Conservation (phyloP, 495 filamentous ascomycete species). For the Podospora pseudocomata region DNA sequence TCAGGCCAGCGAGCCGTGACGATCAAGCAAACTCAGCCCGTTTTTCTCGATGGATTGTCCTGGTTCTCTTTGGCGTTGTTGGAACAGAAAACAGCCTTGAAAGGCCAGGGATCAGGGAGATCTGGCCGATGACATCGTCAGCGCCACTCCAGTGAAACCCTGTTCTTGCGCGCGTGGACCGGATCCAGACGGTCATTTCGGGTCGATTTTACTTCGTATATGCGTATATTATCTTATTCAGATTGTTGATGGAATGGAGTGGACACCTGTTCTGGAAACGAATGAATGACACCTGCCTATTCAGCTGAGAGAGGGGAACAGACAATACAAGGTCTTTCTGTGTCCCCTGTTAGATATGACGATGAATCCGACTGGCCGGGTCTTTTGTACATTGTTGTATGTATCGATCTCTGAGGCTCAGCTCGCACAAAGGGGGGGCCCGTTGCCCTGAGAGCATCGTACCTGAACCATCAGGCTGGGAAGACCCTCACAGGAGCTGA, state of each 20-base stretch:
- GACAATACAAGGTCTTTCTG: too few relatives aligned
- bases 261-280: not conserved
- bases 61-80: not conserved
- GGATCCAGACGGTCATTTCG: conserved; percentile 1
- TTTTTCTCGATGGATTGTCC: conserved; percentile 1
- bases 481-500: not conserved
- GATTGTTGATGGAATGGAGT: not conserved
- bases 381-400: not conserved
- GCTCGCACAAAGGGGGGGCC: conserved; percentile 6
- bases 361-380: not conserved
- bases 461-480: conserved; percentile 2
- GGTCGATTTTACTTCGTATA: not conserved
- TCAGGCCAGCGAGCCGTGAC: not conserved
- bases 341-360: not conserved
- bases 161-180: not conserved
- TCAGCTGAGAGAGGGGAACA: not conserved
- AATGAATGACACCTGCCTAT: not conserved
- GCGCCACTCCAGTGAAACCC: conserved; percentile 8
- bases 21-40: conserved; percentile 9
- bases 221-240: not conserved
- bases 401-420: not conserved
- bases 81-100: not conserved
- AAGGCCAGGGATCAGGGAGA: conserved; percentile 3
- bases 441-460: not conserved
- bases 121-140: conserved; percentile 10